Evolutionary conservation across 768 basidiomycete genomes (phyloP).

Genomic region (Lactifluus pinguis): DNA sequence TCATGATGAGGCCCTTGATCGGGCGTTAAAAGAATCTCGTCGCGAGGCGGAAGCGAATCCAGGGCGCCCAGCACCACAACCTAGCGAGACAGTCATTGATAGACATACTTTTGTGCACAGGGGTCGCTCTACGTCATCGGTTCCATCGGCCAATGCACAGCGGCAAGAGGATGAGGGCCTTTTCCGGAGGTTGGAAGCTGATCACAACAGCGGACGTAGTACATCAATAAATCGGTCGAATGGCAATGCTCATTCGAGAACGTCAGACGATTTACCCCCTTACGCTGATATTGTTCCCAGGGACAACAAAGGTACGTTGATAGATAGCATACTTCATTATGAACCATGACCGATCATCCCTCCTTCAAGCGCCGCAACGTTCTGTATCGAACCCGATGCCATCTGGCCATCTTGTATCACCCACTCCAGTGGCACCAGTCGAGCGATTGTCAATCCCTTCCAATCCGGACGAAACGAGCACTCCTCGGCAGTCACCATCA

Average conservation of each 20-base stretch:
- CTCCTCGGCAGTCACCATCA: background rate
- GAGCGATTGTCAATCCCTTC: background rate
- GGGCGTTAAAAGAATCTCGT: conserved; percentile 11
- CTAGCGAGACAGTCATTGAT: background rate
- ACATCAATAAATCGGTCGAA: background rate
- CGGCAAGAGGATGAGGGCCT: conserved; percentile 36
- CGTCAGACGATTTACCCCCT: background rate
- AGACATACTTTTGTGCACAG: background rate
- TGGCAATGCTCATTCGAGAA: background rate
- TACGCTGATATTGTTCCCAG: background rate
- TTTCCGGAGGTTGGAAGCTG: conserved; percentile 31
- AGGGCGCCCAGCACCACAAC: background rate
- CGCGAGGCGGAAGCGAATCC: background rate
- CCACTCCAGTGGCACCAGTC: background rate
- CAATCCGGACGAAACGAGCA: background rate
- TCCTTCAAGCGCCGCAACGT: background rate
- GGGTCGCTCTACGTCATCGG: background rate
- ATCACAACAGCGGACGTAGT: conserved; percentile 29
- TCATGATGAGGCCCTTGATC: conserved; percentile 9
- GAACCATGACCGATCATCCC: background rate
- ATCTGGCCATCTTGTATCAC: background rate
- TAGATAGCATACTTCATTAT: background rate
- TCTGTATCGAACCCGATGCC: background rate
- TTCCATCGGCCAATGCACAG: conserved; percentile 1
- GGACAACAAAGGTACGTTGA: background rate